Percentiles rank a stretch among this genome's conserved stretches.
Conservation (phyloP, 2,329 filamentous ascomycete genomes). For the Parastagonospora nodorum region DNA sequence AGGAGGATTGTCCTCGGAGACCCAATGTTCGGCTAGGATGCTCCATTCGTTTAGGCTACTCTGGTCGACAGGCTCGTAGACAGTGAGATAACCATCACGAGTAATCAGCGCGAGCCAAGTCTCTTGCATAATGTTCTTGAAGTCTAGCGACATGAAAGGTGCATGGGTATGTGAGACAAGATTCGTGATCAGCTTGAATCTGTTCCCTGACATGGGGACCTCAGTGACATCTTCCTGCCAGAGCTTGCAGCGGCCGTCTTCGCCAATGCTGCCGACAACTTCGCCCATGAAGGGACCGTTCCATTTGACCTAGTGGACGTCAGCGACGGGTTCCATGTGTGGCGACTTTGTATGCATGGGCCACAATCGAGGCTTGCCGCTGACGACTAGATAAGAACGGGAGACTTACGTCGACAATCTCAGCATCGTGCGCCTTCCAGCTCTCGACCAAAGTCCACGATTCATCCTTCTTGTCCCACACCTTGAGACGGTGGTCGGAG, state of each 20-base stretch:
- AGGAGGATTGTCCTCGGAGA: constrained; percentile 66
- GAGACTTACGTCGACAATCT: constrained; percentile 77
- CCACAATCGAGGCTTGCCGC: constrained; percentile 19
- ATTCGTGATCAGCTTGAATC: constrained; percentile 75
- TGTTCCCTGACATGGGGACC: constrained; percentile 71
- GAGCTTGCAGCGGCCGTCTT: constrained; percentile 87
- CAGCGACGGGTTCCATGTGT: constrained; percentile 22
- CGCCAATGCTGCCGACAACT: constrained; percentile 83
- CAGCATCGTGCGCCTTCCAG: constrained; percentile 88
- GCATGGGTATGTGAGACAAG: constrained; percentile 69
- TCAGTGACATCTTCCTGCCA: constrained; percentile 91
- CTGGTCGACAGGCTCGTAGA: constrained; percentile 85
- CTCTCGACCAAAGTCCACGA: constrained; percentile 83
- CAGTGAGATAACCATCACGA: constrained; percentile 76
- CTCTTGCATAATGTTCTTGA: constrained; percentile 82
- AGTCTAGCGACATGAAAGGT: constrained; percentile 77
- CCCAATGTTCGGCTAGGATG: constrained; percentile 74
- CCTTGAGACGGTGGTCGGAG: constrained; percentile 88
- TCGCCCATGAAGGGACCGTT: constrained; percentile 88
- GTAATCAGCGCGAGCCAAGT: constrained; percentile 86
- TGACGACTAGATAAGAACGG: constrained; percentile 18
- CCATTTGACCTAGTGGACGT: constrained; percentile 76
- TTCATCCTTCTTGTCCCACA: constrained; percentile 80
- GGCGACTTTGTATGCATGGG: constrained; percentile 24
- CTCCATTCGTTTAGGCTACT: constrained; percentile 80